Evolutionary conservation across 2,329 filamentous ascomycete species (phyloP).

Genomic region (Cucurbitaria berberidis): DNA sequence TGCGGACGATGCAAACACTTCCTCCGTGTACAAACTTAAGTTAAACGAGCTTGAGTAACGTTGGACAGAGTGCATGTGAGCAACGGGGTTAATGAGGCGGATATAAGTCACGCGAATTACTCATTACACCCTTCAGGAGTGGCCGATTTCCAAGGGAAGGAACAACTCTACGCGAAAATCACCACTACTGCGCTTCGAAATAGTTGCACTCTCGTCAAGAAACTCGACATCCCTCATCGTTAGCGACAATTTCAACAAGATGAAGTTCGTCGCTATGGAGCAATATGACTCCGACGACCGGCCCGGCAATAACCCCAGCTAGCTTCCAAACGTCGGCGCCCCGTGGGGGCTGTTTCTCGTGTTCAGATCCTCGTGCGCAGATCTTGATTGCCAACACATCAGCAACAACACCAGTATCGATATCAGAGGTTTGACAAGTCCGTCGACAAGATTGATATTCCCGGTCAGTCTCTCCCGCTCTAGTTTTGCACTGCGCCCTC

Average conservation of each 20-base stretch:
- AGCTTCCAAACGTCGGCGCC: background rate
- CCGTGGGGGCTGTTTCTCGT: background rate
- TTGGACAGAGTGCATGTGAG: background rate
- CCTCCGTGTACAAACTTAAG: too few species aligned
- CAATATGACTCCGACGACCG: background rate
- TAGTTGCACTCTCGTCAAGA: background rate
- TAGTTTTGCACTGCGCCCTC: too few species aligned
- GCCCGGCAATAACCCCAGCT: background rate
- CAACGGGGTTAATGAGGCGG: background rate
- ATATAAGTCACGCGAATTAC: background rate
- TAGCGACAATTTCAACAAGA: background rate
- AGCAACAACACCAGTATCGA: background rate
- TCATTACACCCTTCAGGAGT: too few species aligned
- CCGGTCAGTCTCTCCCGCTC: too few species aligned
- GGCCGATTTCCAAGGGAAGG: background rate
- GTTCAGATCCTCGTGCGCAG: too few species aligned
- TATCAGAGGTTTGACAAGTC: background rate
- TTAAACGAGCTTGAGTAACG: too few species aligned
- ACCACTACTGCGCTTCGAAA: background rate
- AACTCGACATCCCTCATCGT: background rate
- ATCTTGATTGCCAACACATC: background rate
- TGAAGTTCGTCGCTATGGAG: background rate
- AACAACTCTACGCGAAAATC: background rate
- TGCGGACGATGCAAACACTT: too few species aligned
- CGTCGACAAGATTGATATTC: too few species aligned